Evolutionary conservation across 192 early-diverging fungal species (phyloP).

Genomic region (Paraglomus occultum): DNA sequence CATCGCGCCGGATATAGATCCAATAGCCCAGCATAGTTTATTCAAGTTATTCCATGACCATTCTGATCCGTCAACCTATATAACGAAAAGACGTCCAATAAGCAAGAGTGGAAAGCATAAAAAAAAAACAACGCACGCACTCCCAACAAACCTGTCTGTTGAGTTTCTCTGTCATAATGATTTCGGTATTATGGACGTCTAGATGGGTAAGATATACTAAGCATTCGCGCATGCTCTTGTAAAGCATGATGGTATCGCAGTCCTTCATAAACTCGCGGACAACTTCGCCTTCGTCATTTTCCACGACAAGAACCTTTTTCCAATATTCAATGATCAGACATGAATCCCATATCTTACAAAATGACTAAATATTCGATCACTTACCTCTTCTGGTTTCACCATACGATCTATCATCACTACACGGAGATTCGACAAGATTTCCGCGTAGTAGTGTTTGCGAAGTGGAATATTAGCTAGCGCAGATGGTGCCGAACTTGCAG

Average conservation of each 20-base stretch:
- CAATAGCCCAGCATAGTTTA: conserved; percentile 99
- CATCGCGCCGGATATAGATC: conserved; percentile 97
- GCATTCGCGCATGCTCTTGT: conserved; percentile 98
- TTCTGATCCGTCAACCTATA: conserved; percentile 88
- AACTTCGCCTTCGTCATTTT: conserved; percentile 99
- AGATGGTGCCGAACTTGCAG: conserved; percentile 29
- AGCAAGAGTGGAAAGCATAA: background rate
- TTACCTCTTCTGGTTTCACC: conserved; percentile 97
- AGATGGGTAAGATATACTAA: conserved; percentile 97
- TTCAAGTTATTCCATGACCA: conserved; percentile 99
- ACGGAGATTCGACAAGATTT: conserved; percentile 81
- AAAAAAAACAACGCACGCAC: conserved; percentile 23
- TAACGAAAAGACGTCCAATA: background rate
- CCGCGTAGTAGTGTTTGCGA: conserved; percentile 84
- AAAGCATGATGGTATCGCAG: conserved; percentile 95
- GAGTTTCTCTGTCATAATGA: conserved; percentile 95
- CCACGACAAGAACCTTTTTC: conserved; percentile 84
- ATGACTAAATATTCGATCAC: background rate
- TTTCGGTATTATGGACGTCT: conserved; percentile 90
- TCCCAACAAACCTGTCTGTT: conserved; percentile 67
- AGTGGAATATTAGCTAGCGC: conserved; percentile 43
- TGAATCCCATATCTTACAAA: background rate
- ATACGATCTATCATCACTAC: conserved; percentile 98
- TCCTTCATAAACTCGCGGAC: conserved; percentile 97
- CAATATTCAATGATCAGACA: background rate